phyloP scores from a whole-genome alignment of 371 early-diverging fungal genomes.

The Lichtheimia hyalospora region DNA sequence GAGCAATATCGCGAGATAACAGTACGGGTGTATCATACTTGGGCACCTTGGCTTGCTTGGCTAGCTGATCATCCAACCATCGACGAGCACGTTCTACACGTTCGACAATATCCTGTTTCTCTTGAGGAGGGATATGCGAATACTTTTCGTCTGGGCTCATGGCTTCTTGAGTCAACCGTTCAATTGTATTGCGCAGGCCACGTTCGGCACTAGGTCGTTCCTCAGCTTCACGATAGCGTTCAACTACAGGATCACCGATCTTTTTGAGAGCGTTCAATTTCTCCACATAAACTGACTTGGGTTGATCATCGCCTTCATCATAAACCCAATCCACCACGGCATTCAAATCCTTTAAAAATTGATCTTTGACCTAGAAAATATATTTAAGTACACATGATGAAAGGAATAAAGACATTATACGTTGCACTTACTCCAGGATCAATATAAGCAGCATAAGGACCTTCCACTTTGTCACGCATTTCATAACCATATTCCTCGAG shows the following conservation, averaged over 20 bases:
- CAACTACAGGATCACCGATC: constrained; percentile 80
- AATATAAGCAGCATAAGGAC: constrained; percentile 73
- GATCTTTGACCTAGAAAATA: constrained; percentile 48
- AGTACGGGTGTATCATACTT: constrained; percentile 79
- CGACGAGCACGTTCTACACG: constrained; percentile 74
- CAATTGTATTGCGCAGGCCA: constrained; percentile 75
- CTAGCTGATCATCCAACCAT: constrained; percentile 86
- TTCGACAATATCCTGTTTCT: constrained; percentile 80
- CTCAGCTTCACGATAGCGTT: constrained; percentile 82
- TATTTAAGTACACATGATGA: neutral
- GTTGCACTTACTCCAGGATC: constrained; percentile 48
- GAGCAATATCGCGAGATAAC: constrained; percentile 70
- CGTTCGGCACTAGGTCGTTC: constrained; percentile 84
- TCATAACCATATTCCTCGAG: constrained; percentile 98
- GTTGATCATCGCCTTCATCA: constrained; percentile 92
- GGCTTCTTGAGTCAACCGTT: constrained; percentile 70
- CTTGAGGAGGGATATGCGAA: constrained; percentile 85
- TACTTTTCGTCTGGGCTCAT: constrained; percentile 81
- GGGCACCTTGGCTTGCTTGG: constrained; percentile 70
- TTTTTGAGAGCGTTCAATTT: constrained; percentile 83
- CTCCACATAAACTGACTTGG: constrained; percentile 84
- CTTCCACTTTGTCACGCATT: constrained; percentile 83
- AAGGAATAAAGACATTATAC: neutral
- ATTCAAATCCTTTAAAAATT: constrained; percentile 70
- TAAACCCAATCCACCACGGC: constrained; percentile 97